phyloP scores from a whole-genome alignment of 495 filamentous ascomycete species.

The Xylaria curta region DNA sequence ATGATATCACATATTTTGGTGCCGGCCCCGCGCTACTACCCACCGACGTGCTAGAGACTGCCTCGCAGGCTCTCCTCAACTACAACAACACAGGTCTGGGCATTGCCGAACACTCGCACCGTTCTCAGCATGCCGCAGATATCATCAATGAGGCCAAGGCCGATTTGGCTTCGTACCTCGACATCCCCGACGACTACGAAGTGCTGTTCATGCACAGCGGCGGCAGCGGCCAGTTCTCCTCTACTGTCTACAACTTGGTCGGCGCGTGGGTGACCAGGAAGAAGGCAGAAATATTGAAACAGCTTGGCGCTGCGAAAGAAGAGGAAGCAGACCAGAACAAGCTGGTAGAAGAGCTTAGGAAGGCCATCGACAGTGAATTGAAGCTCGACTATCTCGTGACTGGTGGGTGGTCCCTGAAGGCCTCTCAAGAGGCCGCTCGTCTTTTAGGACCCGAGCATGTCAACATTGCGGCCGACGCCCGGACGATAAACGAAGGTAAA shows the following conservation, averaged over 20 bases:
- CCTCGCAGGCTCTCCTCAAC: conserved; percentile 74
- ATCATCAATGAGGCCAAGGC: conserved; percentile 63
- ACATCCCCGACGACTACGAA: conserved; percentile 72
- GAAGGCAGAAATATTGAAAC: conserved; percentile 1
- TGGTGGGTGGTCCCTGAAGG: conserved; percentile 75
- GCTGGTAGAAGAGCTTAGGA: conserved; percentile 58
- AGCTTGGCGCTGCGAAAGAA: conserved; percentile 36
- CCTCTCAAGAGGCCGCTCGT: conserved; percentile 72
- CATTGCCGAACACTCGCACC: conserved; percentile 81
- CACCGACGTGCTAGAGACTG: conserved; percentile 68
- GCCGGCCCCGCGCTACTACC: conserved; percentile 80
- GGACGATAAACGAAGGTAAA: conserved; percentile 69
- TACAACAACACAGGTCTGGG: conserved; percentile 74
- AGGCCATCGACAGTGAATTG: conserved; percentile 63
- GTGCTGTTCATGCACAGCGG: conserved; percentile 77
- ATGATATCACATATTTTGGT: conserved; percentile 76
- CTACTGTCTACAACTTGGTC: conserved; percentile 73
- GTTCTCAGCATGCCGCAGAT: conserved; percentile 66
- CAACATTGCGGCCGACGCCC: conserved; percentile 72
- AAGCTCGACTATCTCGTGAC: conserved; percentile 81
- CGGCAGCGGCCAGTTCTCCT: conserved; percentile 74
- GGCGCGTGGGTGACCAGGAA: conserved; percentile 67
- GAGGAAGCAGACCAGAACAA: conserved; percentile 17
- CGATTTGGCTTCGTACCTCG: conserved; percentile 62
- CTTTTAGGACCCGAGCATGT: conserved; percentile 71